phyloP scores from a whole-genome alignment of 73 alveolate genomes.

The Stentor coeruleus region DNA sequence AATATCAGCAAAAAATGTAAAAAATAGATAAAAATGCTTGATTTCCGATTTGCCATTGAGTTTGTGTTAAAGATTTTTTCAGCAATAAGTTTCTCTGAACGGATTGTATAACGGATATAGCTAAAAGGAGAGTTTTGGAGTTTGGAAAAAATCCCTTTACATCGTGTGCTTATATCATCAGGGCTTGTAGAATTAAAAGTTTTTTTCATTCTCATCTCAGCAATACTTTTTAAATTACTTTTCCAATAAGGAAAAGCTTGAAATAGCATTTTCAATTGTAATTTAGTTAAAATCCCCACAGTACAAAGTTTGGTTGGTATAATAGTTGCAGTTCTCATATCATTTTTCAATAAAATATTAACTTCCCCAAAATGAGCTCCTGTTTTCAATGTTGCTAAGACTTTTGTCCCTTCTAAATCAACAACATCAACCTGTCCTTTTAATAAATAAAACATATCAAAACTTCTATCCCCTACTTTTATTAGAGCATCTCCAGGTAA shows the following conservation, averaged over 20 bases:
- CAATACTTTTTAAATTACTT: neutral
- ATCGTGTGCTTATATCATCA: neutral
- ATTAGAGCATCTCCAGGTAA: slow-evolving; percentile 42
- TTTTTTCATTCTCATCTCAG: slow-evolving; percentile 26
- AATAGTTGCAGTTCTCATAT: slow-evolving; percentile 46
- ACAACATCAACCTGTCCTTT: slow-evolving; percentile 58
- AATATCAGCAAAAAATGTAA: slow-evolving; percentile 29
- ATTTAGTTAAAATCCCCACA: slow-evolving; percentile 45
- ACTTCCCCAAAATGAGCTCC: slow-evolving; percentile 56
- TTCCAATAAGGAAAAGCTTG: slow-evolving; percentile 56
- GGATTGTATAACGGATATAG: neutral
- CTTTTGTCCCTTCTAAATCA: slow-evolving; percentile 31
- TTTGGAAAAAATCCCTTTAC: neutral
- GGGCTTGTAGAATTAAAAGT: neutral
- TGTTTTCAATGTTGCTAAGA: slow-evolving; percentile 32
- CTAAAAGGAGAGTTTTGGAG: neutral
- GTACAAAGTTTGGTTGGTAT: slow-evolving; percentile 38
- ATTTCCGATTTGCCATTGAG: neutral
- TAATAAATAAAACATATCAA: slow-evolving; percentile 33
- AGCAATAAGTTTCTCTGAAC: slow-evolving; percentile 10
- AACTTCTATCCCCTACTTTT: slow-evolving; percentile 47
- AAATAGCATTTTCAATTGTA: slow-evolving; percentile 32
- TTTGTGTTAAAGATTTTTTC: neutral
- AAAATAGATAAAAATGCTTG: slow-evolving; percentile 22
- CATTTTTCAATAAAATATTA: slow-evolving; percentile 19